phyloP scores from a whole-genome alignment of 1,139 yeast species.

The Yamadazyma dushanensis region DNA sequence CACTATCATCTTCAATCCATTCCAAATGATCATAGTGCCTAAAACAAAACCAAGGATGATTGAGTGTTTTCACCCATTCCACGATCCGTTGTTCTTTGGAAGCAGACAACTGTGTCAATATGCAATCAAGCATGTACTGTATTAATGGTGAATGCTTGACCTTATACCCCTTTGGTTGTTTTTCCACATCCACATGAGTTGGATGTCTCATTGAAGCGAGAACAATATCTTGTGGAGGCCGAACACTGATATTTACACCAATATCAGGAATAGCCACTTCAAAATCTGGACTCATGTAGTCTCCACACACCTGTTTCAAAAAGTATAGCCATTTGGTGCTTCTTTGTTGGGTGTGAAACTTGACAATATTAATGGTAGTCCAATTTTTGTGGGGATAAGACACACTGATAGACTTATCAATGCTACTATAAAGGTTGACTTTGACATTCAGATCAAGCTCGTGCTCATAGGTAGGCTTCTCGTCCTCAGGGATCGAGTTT shows the following conservation, averaged over 20 bases:
- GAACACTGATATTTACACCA: conserved; percentile 28
- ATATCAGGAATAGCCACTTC: conserved; percentile 17
- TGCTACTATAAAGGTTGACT: conserved; percentile 58
- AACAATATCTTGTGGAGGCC: conserved; percentile 48
- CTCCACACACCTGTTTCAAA: conserved; percentile 44
- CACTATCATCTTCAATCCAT: conserved; percentile 63
- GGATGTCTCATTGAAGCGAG: conserved; percentile 7
- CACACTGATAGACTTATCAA: conserved; percentile 69
- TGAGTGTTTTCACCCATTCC: conserved; percentile 9
- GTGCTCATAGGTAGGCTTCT: conserved; percentile 26
- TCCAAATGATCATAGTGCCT: conserved; percentile 72
- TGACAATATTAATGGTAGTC: conserved; percentile 49
- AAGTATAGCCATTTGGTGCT: conserved; percentile 67
- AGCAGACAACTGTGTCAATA: conserved; percentile 14
- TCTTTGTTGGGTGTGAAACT: conserved; percentile 50
- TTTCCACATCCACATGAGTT: conserved; percentile 14
- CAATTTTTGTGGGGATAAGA: conserved; percentile 33
- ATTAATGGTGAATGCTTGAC: conserved; percentile 32
- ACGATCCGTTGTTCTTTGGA: conserved; percentile 3
- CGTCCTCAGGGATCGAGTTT: conserved; percentile 14
- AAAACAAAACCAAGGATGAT: conserved; percentile 54
- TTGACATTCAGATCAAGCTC: conserved; percentile 21
- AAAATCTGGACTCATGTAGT: conserved; percentile 19
- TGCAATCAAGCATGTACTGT: conserved; percentile 29
- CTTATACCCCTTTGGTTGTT: conserved; percentile 33